Conservation (phyloP, 345 rosid genomes). For the Brassica carinata region DNA sequence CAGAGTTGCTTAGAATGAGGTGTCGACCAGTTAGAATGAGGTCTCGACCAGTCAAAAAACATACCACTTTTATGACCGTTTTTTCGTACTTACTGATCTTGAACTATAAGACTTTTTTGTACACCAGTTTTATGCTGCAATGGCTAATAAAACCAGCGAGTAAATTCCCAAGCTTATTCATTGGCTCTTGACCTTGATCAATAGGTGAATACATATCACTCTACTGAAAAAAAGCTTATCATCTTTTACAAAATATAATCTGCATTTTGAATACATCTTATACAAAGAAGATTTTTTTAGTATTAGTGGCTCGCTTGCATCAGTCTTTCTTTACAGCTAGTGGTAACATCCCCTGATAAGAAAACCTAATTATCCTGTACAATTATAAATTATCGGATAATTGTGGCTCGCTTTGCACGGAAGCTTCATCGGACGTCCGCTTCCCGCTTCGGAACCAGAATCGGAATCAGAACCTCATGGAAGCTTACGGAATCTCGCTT, state of each 20-base stretch:
- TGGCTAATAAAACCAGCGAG: not conserved
- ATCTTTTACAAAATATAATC: not conserved
- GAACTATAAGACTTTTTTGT: not conserved
- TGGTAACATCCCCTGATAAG: slow-evolving; percentile 28
- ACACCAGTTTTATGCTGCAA: not conserved
- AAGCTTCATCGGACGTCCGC: too few relatives aligned
- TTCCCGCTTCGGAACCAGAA: too few relatives aligned
- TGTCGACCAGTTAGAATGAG: too few relatives aligned
- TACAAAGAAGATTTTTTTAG: not conserved
- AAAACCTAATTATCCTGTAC: slow-evolving; percentile 36
- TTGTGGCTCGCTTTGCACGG: too few relatives aligned
- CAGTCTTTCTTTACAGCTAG: slow-evolving; percentile 28
- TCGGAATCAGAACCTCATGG: too few relatives aligned
- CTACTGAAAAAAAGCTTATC: not conserved
- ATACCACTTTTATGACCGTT: not conserved
- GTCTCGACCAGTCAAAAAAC: too few relatives aligned
- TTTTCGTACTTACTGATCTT: not conserved
- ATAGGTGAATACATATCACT: slow-evolving; percentile 4
- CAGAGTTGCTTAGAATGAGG: too few relatives aligned
- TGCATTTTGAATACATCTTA: not conserved
- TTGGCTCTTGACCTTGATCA: slow-evolving; percentile 20
- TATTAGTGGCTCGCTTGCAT: slow-evolving; percentile 40
- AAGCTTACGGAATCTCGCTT: too few relatives aligned
- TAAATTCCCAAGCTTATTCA: not conserved
- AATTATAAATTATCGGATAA: not conserved